These are phyloP conservation scores for Knoxdaviesia proteae DNA, from an alignment of 2,329 filamentous ascomycete genomes.

Conservation along the genomic window DNA sequence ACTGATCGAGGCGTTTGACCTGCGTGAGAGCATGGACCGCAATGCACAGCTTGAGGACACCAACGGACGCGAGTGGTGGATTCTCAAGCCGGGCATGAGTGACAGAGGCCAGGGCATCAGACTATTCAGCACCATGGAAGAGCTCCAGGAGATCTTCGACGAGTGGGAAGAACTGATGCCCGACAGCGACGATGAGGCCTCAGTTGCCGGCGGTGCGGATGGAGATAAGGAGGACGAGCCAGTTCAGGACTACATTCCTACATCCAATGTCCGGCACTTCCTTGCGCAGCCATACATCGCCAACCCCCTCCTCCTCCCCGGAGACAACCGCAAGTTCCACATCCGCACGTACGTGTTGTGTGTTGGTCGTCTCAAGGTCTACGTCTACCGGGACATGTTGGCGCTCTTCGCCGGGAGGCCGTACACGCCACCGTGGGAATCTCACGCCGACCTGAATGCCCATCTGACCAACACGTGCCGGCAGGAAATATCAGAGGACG, in stretches of 20 bases:
- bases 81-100: slow-evolving; percentile 93
- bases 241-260: slow-evolving; percentile 41
- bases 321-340: slow-evolving; percentile 71
- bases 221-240: slow-evolving; percentile 12
- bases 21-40: slow-evolving; percentile 53
- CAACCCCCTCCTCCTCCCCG: slow-evolving; percentile 54
- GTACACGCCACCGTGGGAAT: slow-evolving; percentile 44
- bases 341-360: slow-evolving; percentile 81
- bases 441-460: slow-evolving; percentile 33
- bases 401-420: slow-evolving; percentile 67
- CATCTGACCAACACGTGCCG: slow-evolving; percentile 95
- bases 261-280: slow-evolving; percentile 87
- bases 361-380: slow-evolving; percentile 55
- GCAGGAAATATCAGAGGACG: slow-evolving; percentile 37
- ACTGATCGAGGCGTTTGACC: slow-evolving; percentile 71
- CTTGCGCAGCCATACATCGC: slow-evolving; percentile 90
- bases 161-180: slow-evolving; percentile 59
- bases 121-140: slow-evolving; percentile 66
- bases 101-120: slow-evolving; percentile 86
- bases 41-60: slow-evolving; percentile 24
- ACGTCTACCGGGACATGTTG: slow-evolving; percentile 79
- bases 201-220: slow-evolving; percentile 15
- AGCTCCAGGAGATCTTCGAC: slow-evolving; percentile 76
- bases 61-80: slow-evolving; percentile 68
- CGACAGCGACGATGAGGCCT: slow-evolving; percentile 43